Percentiles rank a stretch among this genome's conserved stretches.
These are phyloP conservation scores for Sclerospora graminicola DNA, from an alignment of 352 stramenopile species.

Conservation along the genomic window DNA sequence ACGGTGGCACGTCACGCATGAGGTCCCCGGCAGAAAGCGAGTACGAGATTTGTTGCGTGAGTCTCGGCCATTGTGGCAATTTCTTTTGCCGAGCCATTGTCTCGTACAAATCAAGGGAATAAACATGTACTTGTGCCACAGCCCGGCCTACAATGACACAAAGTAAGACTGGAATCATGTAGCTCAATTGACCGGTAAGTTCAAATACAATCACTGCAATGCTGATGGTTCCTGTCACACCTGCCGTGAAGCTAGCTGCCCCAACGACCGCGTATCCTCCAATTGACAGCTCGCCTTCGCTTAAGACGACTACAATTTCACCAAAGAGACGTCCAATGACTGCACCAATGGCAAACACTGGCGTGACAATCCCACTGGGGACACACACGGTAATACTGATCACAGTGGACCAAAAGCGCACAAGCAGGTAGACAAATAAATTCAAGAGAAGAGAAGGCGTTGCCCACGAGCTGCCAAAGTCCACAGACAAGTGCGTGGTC, in stretches of 20 bases:
- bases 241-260: conserved; percentile 72
- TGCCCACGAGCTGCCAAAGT: no score
- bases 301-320: conserved; percentile 59
- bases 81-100: conserved; percentile 73
- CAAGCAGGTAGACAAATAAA: no score
- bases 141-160: conserved; percentile 63
- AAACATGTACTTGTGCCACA: conserved; percentile 46
- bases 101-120: conserved; percentile 81
- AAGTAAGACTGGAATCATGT: conserved; percentile 82
- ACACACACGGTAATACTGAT: no score
- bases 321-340: conserved; percentile 84
- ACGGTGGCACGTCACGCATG: no score
- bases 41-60: conserved; percentile 74
- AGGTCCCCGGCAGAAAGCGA: no score
- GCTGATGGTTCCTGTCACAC: conserved; percentile 64
- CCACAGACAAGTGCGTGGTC: no score
- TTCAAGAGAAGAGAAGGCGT: no score
- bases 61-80: conserved; percentile 67
- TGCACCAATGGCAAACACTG: conserved; percentile 34
- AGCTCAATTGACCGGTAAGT: conserved; percentile 84
- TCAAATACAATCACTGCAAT: conserved; percentile 83
- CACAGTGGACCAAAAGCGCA: no score
- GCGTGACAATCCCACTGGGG: no score
- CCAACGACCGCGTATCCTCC: conserved; percentile 75
- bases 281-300: conserved; percentile 37